Base-by-base conservation (phyloP, 768 basidiomycete species). In the Lactarius vividus region DNA sequence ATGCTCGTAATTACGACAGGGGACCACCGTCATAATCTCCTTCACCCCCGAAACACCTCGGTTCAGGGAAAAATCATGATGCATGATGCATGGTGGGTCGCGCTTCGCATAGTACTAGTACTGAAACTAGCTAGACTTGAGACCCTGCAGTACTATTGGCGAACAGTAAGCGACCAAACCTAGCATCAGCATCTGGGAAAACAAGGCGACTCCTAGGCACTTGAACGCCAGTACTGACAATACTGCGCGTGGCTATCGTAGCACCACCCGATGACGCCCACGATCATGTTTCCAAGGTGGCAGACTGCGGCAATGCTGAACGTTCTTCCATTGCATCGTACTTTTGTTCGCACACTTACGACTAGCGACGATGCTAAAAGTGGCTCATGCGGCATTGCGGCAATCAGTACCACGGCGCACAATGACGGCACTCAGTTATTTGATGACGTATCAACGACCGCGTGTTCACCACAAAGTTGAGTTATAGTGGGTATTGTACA, bases 381-480 rank as follows among this genome's bases (percentile, higher is more conserved):
- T 46, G 7, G n/a, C n/a, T 20, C 44, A 23, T 26, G 23, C 10
- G 46, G 49, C 49, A 26, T 52, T 52, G 26, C 49, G 13, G 49
- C 26, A 11, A 28, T 26, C 26, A 16, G 7, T 6, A 23, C 3
- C 44, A 46, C 8, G 3, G n/a, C 2, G 9, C 44, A n/a, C 23
- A 23, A 11, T 46, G 44, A 40, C 20, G 44, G n/a, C 49, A 52
- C 46, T 49, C 46, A 5, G 46, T 26, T 3, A 28, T 11, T 15
- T 4, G 20, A 44, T 26, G 26, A 28, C 26, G 2, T 26, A 13
- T 52, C 23, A 49, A 52, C 15, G 42, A 52, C 2, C 49, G 49
- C n/a, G 23, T 11, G 46, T 49, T 49, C 46, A 49, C n/a, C 26
- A 52, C n/a, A 52, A 52, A 52, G 49, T 52, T 52, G 49, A 52